Base-by-base conservation (phyloP, 2,329 filamentous ascomycete species). In the Amylocarpus encephaloides region DNA sequence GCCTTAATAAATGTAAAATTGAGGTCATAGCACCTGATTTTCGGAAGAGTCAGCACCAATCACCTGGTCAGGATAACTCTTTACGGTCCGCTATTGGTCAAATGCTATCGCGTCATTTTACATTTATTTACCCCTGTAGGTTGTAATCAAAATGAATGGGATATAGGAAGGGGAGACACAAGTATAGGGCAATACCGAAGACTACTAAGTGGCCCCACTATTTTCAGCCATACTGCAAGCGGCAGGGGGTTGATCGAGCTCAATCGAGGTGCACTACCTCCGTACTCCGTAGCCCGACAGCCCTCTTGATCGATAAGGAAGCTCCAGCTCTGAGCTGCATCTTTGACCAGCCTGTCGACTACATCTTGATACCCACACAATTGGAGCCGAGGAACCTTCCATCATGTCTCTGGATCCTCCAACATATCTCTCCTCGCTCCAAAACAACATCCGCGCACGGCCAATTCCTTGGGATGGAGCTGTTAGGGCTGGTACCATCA, bases 381-480 rank as follows among this genome's bases (percentile, higher is more conserved):
- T 19, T 32, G 57, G 57, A 60, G 53, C 56, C 49, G 54, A 59
- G 54, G 26, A 54, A 34, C n/a, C 39, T 30, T 22, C 49, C 53
- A 60, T 43, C 39, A 96, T 96, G 91, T 92, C 90, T 68, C 81
- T 95, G 70, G 90, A 96, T 68, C 86, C 89, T 61, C 91, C 91
- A 52, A 87, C 88, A 52, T 96, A 96, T 71, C 80, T 88, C 58
- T 78, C 82, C 67, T 92, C 89, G 61, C 79, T 96, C 61, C 91
- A 95, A 75, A 94, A 88, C 80, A 97, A 97, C 77, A 95, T 97
- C 69, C 88, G 93, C 67, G 86, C 88, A 66, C 83, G 93, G 61
- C 91, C 91, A 59, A 95, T 98, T 71, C 91, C 92, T 51, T 98
- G 93, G 93, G 92, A 97, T 71, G 92, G 92, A 64, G 91, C 92